phyloP scores from a whole-genome alignment of 2,329 filamentous ascomycete species.

The Seiridium unicorne region DNA sequence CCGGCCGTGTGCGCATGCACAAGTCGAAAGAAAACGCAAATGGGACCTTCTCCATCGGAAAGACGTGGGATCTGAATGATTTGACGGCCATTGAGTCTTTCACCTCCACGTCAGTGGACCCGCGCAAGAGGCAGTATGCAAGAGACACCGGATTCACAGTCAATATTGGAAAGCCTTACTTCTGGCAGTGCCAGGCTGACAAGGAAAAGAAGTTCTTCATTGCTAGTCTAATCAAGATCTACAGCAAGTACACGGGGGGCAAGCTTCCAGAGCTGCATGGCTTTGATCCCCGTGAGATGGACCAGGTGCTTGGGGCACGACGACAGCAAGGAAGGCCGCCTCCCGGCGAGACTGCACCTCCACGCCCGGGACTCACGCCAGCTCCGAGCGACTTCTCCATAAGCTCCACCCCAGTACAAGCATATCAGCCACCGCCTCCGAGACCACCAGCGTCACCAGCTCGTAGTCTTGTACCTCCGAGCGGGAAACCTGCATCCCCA shows the following conservation, averaged over 20 bases:
- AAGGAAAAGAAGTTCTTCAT: conserved; percentile 99
- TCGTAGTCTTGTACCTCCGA: conserved; percentile 33
- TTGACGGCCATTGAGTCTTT: conserved; percentile 81
- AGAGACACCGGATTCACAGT: conserved; percentile 82
- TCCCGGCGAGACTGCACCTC: conserved; percentile 15
- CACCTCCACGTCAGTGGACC: conserved; percentile 55
- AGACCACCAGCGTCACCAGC: conserved; percentile 14
- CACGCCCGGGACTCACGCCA: not conserved
- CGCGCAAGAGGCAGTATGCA: conserved; percentile 72
- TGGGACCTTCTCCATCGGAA: conserved; percentile 93
- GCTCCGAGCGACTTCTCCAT: not conserved
- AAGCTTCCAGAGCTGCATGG: conserved; percentile 75
- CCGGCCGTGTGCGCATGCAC: conserved; percentile 90
- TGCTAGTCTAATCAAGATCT: conserved; percentile 93
- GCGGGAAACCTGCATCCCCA: conserved; percentile 43
- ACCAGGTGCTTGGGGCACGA: conserved; percentile 66
- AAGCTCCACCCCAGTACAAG: not conserved
- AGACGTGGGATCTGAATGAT: conserved; percentile 97
- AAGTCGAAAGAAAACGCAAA: conserved; percentile 96
- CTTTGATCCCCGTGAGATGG: conserved; percentile 78
- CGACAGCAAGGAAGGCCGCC: conserved; percentile 32
- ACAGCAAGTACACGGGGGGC: conserved; percentile 91
- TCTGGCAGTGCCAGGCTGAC: conserved; percentile 88
- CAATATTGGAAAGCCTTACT: conserved; percentile 90
- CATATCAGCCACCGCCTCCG: conserved; percentile 4